Percentiles rank a stretch among this genome's conserved stretches.
These are phyloP conservation scores for Aphanomyces euteiches DNA, from an alignment of 352 stramenopile genomes.

Conservation along the genomic window DNA sequence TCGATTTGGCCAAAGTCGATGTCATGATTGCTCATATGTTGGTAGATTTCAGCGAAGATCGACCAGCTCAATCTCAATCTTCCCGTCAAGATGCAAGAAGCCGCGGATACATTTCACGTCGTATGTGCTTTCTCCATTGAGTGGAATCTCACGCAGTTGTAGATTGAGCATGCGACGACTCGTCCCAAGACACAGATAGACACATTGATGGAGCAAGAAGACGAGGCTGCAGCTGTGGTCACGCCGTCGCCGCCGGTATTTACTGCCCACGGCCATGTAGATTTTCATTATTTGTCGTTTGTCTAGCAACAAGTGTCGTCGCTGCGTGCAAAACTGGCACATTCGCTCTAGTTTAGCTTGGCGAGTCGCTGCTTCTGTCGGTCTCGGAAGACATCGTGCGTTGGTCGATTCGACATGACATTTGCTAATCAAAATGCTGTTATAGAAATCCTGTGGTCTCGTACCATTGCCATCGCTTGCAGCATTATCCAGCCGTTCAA, in stretches of 20 bases:
- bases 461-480: conserved; percentile 36
- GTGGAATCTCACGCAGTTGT: neutral
- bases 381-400: conserved; percentile 81
- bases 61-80: conserved; percentile 16
- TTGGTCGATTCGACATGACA: conserved; percentile 75
- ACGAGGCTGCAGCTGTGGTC: neutral
- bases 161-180: conserved; percentile 28
- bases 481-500: conserved; percentile 62
- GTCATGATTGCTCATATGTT: neutral
- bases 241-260: neutral
- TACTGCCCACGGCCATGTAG: neutral
- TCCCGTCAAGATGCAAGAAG: conserved; percentile 28
- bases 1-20: neutral
- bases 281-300: neutral
- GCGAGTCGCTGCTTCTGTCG: conserved; percentile 83
- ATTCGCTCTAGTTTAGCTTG: conserved; percentile 53
- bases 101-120: conserved; percentile 23
- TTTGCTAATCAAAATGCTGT: neutral
- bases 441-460: neutral
- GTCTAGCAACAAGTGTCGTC: neutral
- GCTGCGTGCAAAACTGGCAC: conserved; percentile 11
- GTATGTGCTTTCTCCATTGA: neutral
- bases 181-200: conserved; percentile 18
- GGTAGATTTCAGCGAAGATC: conserved; percentile 26
- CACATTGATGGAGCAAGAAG: conserved; percentile 19